Evolutionary conservation across 805 yeast genomes (phyloP).

Genomic region (Candida coleopterorum): DNA sequence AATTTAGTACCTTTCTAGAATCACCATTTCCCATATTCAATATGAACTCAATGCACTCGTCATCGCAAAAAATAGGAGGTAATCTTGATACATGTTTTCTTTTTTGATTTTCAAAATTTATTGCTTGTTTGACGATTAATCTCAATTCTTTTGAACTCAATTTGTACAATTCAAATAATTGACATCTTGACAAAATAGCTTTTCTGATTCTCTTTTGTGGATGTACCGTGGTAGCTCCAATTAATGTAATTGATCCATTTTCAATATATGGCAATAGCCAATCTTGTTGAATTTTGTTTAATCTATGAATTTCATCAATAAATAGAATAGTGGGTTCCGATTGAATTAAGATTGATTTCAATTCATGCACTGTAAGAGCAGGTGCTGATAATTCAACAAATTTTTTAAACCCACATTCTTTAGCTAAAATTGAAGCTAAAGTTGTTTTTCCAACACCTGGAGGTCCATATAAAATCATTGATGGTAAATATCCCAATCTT

Average conservation of each 20-base stretch:
- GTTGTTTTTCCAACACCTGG: constrained; percentile 97
- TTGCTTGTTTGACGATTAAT: constrained; percentile 53
- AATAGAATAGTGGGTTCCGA: constrained; percentile 51
- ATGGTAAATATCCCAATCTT: constrained; percentile 64
- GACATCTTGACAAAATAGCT: constrained; percentile 81
- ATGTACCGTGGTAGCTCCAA: constrained; percentile 97
- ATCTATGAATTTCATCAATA: constrained; percentile 90
- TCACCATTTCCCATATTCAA: constrained; percentile 24
- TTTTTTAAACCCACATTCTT: constrained; percentile 41
- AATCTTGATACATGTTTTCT: constrained; percentile 6
- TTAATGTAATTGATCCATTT: constrained; percentile 69
- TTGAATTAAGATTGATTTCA: constrained; percentile 44
- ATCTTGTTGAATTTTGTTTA: constrained; percentile 84
- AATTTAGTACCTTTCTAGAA: constrained; percentile 28
- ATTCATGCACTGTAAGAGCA: constrained; percentile 58
- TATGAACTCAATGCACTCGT: constrained; percentile 13
- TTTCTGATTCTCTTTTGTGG: constrained; percentile 78
- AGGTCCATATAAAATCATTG: constrained; percentile 90
- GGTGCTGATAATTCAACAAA: constrained; percentile 87
- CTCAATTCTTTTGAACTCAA: constrained; percentile 47
- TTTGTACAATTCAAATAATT: constrained; percentile 64
- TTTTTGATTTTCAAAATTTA: constrained; percentile 31
- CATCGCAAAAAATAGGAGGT: constrained; percentile 12
- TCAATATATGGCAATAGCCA: constrained; percentile 80
- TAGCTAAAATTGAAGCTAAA: constrained; percentile 62